Percentiles rank a stretch among this genome's conserved stretches.
Evolutionary conservation across 345 rosid species (phyloP).

Genomic region (Cardamine occulta): DNA sequence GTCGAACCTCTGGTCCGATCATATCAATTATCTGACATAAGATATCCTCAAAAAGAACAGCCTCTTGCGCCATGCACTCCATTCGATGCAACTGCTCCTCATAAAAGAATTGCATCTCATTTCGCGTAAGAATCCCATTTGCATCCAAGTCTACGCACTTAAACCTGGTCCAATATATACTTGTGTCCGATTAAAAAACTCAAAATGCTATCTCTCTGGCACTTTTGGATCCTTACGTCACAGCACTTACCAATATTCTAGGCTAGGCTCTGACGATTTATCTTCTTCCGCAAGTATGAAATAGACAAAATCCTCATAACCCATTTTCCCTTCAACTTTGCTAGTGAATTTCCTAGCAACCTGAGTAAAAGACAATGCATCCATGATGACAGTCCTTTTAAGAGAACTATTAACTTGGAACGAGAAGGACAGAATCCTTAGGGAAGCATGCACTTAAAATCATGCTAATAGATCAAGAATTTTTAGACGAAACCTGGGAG

Average conservation of each 20-base stretch:
- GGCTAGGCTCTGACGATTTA: slow-evolving; percentile 94
- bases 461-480: neutral
- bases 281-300: slow-evolving; percentile 97
- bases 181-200: slow-evolving; percentile 34
- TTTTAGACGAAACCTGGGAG: slow-evolving; percentile 72
- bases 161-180: slow-evolving; percentile 60
- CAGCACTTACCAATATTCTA: slow-evolving; percentile 78
- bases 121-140: slow-evolving; percentile 82
- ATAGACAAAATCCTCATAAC: slow-evolving; percentile 96
- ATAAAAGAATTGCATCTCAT: slow-evolving; percentile 89
- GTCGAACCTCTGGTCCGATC: slow-evolving; percentile 87
- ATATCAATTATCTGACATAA: slow-evolving; percentile 96
- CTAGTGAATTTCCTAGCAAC: slow-evolving; percentile 86
- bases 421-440: neutral
- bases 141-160: slow-evolving; percentile 96
- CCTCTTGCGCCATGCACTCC: slow-evolving; percentile 99
- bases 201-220: neutral
- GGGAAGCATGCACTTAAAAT: neutral
- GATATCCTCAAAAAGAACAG: slow-evolving; percentile 94
- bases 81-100: slow-evolving; percentile 98
- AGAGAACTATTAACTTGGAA: neutral
- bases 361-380: slow-evolving; percentile 45
- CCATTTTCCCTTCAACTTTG: slow-evolving; percentile 93
- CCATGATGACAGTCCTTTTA: neutral
- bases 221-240: neutral